Conservation (phyloP, 805 yeast genomes). For the Saturnispora bothae region DNA sequence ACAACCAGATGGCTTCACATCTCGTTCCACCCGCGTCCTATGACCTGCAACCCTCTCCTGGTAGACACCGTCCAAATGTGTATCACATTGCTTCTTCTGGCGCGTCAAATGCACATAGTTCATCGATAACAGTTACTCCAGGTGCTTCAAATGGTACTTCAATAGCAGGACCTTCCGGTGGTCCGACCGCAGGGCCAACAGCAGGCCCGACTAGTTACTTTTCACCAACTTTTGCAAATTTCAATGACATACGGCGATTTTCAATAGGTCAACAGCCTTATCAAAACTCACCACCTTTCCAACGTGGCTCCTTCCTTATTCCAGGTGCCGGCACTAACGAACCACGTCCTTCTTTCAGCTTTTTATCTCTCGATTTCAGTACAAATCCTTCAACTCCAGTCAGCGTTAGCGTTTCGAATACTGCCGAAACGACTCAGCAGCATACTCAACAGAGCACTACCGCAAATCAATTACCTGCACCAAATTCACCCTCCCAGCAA, state of each 20-base stretch:
- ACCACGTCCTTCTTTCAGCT: constrained; percentile 2
- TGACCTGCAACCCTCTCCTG: too few relatives aligned
- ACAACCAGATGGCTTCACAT: constrained; percentile 1
- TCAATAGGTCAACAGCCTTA: neutral
- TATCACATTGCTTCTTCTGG: too few relatives aligned
- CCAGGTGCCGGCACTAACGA: neutral
- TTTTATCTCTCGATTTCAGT: constrained; percentile 1
- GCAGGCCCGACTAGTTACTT: neutral
- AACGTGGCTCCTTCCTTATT: neutral
- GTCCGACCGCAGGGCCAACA: neutral
- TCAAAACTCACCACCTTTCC: neutral
- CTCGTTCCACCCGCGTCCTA: neutral
- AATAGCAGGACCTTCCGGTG: neutral
- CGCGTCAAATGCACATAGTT: too few relatives aligned
- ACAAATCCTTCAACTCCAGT: constrained; percentile 2
- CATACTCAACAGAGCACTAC: neutral
- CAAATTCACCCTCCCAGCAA: neutral
- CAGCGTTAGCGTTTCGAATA: neutral
- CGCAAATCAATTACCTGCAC: neutral
- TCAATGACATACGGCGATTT: neutral
- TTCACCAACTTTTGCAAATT: neutral
- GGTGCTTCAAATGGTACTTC: too few relatives aligned
- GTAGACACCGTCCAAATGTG: too few relatives aligned
- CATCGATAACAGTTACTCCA: too few relatives aligned
- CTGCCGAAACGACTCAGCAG: too few relatives aligned